phyloP scores from a whole-genome alignment of 139 green algal genomes.

The Chlamydomonas schloesseri region DNA sequence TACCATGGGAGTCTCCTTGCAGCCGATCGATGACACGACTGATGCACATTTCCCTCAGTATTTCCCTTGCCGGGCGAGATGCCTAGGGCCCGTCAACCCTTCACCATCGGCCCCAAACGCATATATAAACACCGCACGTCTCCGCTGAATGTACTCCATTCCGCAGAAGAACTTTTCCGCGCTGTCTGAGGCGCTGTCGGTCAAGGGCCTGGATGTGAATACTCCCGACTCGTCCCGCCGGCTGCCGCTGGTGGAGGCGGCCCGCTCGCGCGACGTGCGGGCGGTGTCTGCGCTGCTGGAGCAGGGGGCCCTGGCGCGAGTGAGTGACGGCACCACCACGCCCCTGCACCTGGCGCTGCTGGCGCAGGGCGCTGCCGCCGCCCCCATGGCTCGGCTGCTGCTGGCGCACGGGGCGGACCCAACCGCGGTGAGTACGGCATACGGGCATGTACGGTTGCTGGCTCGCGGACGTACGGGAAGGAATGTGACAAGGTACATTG shows the following conservation, averaged over 20 bases:
- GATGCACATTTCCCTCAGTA: no score
- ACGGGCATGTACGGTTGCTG: no score
- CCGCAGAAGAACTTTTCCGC: constrained; percentile 41
- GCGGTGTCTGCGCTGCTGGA: constrained; percentile 16
- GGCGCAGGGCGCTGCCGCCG: no score
- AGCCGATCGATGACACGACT: no score
- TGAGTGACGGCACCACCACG: constrained; percentile 19
- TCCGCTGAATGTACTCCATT: no score
- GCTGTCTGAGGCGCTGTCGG: constrained; percentile 31
- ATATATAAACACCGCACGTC: no score
- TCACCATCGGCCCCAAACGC: no score
- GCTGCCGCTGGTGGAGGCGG: constrained; percentile 51
- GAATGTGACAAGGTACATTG: no score
- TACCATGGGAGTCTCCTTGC: no score
- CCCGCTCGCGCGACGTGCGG: background rate
- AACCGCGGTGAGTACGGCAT: background rate
- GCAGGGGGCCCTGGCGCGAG: constrained; percentile 30
- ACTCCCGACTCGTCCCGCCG: constrained; percentile 22
- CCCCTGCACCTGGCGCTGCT: constrained; percentile 42
- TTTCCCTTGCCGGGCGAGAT: no score
- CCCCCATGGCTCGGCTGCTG: constrained; percentile 46
- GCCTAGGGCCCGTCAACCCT: no score
- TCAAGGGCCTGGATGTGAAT: constrained; percentile 40
- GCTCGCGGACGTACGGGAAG: no score
- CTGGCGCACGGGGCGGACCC: constrained; percentile 55